Base-by-base conservation (phyloP, 176 grass and related monocot species). In the Chrysopogon serrulatus region DNA sequence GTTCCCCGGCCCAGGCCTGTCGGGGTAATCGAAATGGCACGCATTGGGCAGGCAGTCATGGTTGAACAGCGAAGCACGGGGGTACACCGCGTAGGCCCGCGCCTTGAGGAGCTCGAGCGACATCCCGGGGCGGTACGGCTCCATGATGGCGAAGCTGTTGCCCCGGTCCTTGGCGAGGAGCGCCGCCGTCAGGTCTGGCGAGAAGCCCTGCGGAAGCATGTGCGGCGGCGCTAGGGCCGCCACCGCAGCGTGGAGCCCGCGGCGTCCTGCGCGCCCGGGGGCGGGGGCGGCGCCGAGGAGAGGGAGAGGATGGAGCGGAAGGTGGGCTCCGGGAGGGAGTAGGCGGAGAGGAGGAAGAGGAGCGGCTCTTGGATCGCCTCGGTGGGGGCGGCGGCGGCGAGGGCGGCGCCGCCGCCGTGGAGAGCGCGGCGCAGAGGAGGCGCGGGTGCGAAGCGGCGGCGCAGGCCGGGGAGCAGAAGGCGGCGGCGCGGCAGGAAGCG, bases 1-100 rank as follows among this genome's bases (percentile, higher is more conserved):
- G 85, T 95, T 93, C 53, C 87, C 71, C 1, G 83, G 82, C 26
- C 89, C 83, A 2, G 51, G 88, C 28, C 83, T 68, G 13, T 95
- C 92, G 9, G 85, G 49, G 15, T 95, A 93, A 60, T 95, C 88
- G 19, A 98, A 98, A 14, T 92, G 87, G 64, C 92, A 95, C 1
- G 87, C 87, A 40, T 98, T 98, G 15, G 95, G 95, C 42, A 98
- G 87, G 85, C 95, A 98, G 39, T 98, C 95, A 10, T 98, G 92
- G 82, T 98, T 98, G 19, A 98, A 53, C 65, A 95, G 76, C 19
- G 92, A 90, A 21, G 92, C 89, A 9, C 78, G 76, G 0, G 54
- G 85, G 66, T 98, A 98, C 40, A 98, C 47, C 1, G 79, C 92
- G 65, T 90, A 98, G 6, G 90, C 91, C 27, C 95, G 85, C 26